phyloP scores from a whole-genome alignment of 164 flowering plant species.

The Litsea cubeba region DNA sequence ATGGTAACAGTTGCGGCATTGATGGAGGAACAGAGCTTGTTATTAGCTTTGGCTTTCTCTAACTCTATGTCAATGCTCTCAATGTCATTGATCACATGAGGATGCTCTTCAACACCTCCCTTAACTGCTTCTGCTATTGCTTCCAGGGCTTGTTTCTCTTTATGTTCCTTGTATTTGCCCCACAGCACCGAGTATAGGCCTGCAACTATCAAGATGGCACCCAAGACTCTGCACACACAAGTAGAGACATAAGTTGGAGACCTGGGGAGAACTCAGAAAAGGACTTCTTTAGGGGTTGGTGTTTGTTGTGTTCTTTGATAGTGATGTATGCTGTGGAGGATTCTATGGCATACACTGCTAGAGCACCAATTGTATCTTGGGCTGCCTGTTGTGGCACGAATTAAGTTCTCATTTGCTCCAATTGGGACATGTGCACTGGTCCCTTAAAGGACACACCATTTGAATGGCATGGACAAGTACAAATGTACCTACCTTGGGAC shows the following conservation, averaged over 20 bases:
- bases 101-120: conserved; percentile 16
- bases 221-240: conserved; percentile 52
- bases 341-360: too few species aligned
- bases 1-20: conserved; percentile 11
- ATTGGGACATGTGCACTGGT: too few species aligned
- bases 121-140: conserved; percentile 44
- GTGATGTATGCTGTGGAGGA: too few species aligned
- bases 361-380: too few species aligned
- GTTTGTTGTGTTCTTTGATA: too few species aligned
- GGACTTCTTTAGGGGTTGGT: too few species aligned
- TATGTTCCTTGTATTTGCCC: conserved; percentile 83
- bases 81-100: conserved; percentile 28
- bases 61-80: conserved; percentile 32
- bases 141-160: conserved; percentile 20
- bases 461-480: too few species aligned
- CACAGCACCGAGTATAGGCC: conserved; percentile 86
- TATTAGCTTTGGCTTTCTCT: conserved; percentile 28
- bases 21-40: conserved; percentile 14
- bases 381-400: too few species aligned
- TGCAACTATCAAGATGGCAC: conserved; percentile 57
- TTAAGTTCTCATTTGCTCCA: too few species aligned
- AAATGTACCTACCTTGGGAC: too few species aligned
- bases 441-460: too few species aligned
- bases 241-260: neutral
- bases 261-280: too few species aligned